Evolutionary conservation across 2,329 filamentous ascomycete species (phyloP), one percentile per base, ranked within the genome.

Genomic region (Cryoendolithus antarcticus): DNA sequence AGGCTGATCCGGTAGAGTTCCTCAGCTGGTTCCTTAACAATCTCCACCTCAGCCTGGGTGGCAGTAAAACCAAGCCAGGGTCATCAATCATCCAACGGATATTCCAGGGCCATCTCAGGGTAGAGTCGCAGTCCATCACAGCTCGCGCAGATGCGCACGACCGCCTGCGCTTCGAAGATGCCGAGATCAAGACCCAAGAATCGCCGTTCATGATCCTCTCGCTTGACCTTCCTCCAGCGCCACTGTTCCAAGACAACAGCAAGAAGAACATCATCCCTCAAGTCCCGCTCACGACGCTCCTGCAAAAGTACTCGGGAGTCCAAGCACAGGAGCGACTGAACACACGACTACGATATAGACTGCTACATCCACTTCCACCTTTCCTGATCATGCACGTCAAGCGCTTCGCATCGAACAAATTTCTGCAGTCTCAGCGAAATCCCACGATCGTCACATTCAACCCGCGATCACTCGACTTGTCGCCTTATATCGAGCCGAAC

Each of bases 391-490:
- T 98, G 65, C 89, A 98, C 66, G 80, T 96, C 66, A 96, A 96
- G 67, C 86, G 91, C 51, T 98, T 98, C 71, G 85, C 80, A 50
- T 80, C 82, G 49, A 98, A 98, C 69, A 94, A 95, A 60, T 98
- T 98, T 56, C 84, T 98, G 12, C 76, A 82, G 2, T 89, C 96
- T 64, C 56, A 60, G 37, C 82, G 91, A 37, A 98, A 98, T 60
- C 91, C 89, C 1, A 98, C 91, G 7, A 98, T 98, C 54, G 91
- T 98, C 47, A 96, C 89, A 0, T 98, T 96, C 61, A 85, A 89
- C 47, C 81, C 85, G 4, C 74, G 80, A 56, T 76, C 80, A 32
- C 75, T 98, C 6, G 86, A 98, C 59, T 80, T 95, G 69, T 73
- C 79, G 4, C 86, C 88, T 0, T 96, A 91, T 54, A 86, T 94